Percentiles rank a stretch among this genome's conserved stretches.
Conservation (phyloP, 2,329 filamentous ascomycete genomes). For the Neoascochyta sp. region DNA sequence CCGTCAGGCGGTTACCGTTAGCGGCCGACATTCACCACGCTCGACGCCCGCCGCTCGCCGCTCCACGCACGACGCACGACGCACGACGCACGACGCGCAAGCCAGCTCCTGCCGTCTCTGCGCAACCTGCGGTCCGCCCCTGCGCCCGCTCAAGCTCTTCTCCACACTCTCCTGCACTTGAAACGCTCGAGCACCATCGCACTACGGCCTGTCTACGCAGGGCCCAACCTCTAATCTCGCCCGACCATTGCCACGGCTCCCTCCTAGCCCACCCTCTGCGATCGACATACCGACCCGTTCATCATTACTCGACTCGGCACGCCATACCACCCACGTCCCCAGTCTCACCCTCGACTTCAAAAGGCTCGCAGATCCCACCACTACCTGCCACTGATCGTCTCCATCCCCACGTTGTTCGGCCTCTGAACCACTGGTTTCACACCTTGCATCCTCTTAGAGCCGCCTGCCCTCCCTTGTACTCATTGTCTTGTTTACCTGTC, state of each 20-base stretch:
- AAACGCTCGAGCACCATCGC: conserved; percentile 39
- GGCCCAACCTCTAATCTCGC: conserved; percentile 33
- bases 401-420: conserved; percentile 46
- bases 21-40: conserved; percentile 17
- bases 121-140: conserved; percentile 26
- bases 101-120: conserved; percentile 11
- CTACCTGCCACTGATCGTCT: conserved; percentile 45
- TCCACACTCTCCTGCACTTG: conserved; percentile 37
- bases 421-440: conserved; percentile 37
- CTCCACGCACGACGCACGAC: no score
- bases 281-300: conserved; percentile 37
- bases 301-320: conserved; percentile 37
- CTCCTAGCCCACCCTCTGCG: conserved; percentile 32
- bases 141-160: conserved; percentile 23
- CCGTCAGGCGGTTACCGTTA: conserved; percentile 21
- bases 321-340: conserved; percentile 31
- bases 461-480: conserved; percentile 23
- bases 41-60: no score
- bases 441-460: conserved; percentile 20
- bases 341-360: conserved; percentile 39
- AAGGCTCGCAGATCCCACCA: conserved; percentile 49
- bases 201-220: conserved; percentile 30
- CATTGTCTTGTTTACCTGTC: conserved; percentile 23
- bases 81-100: conserved; percentile 27
- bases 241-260: conserved; percentile 37